Evolutionary conservation across 495 filamentous ascomycete species (phyloP).

Genomic region (Daldinia bambusicola): DNA sequence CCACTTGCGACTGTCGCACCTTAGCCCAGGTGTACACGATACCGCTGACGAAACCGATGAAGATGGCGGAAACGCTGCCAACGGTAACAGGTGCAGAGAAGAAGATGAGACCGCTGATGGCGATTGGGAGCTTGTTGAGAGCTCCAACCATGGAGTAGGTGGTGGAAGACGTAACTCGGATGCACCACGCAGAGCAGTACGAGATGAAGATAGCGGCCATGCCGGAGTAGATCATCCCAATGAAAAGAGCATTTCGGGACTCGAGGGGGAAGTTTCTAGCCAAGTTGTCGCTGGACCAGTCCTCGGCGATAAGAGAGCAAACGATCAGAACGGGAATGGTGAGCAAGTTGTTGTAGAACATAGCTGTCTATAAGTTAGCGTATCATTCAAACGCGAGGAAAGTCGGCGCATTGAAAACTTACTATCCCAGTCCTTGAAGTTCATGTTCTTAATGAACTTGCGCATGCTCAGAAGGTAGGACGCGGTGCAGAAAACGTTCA

Average conservation of each 20-base stretch:
- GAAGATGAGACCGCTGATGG: slow-evolving; percentile 89
- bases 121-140: slow-evolving; percentile 97
- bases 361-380: slow-evolving; percentile 69
- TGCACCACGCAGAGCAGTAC: slow-evolving; percentile 98
- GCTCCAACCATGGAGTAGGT: slow-evolving; percentile 99
- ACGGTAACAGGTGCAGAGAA: slow-evolving; percentile 96
- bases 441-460: slow-evolving; percentile 98
- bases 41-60: slow-evolving; percentile 88
- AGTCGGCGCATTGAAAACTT: slow-evolving; percentile 55
- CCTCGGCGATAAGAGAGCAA: slow-evolving; percentile 83
- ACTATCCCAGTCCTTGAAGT: slow-evolving; percentile 99
- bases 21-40: slow-evolving; percentile 94
- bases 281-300: slow-evolving; percentile 91
- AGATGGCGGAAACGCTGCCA: slow-evolving; percentile 87
- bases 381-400: not conserved
- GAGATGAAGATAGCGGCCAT: slow-evolving; percentile 97
- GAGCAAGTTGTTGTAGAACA: slow-evolving; percentile 99
- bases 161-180: slow-evolving; percentile 93
- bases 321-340: slow-evolving; percentile 92
- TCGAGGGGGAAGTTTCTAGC: slow-evolving; percentile 85
- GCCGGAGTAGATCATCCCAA: slow-evolving; percentile 94
- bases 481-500: slow-evolving; percentile 97
- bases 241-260: slow-evolving; percentile 75
- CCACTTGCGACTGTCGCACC: slow-evolving; percentile 76
- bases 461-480: slow-evolving; percentile 93